Conservation (phyloP, 805 yeast genomes). For the Jamesozyma rosinii region DNA sequence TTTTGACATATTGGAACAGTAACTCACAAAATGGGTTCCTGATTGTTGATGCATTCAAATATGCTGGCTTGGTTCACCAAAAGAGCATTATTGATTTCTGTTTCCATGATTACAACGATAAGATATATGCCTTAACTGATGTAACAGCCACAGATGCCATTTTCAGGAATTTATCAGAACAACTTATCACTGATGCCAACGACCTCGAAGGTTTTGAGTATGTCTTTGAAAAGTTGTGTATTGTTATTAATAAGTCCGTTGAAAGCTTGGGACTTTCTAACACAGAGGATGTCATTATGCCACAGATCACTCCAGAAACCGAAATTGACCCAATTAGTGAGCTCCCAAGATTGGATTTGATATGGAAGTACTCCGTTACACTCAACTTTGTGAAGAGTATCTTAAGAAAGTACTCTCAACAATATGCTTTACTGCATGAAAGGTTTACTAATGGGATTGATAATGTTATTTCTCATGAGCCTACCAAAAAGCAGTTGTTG, state of each 20-base stretch:
- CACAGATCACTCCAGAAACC: slow-evolving; percentile 17
- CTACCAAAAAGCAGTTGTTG: slow-evolving; percentile 22
- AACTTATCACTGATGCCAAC: slow-evolving; percentile 12
- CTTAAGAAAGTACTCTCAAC: slow-evolving; percentile 38
- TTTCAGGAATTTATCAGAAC: slow-evolving; percentile 30
- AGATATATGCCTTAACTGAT: slow-evolving; percentile 35
- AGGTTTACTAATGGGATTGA: slow-evolving; percentile 30
- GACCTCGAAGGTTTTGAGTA: slow-evolving; percentile 23
- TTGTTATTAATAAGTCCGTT: slow-evolving; percentile 16
- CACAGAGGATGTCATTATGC: slow-evolving; percentile 12
- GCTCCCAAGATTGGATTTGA: slow-evolving; percentile 28
- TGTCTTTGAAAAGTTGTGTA: slow-evolving; percentile 23
- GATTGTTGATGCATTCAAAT: slow-evolving; percentile 44
- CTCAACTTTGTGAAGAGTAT: slow-evolving; percentile 33
- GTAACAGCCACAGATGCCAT: slow-evolving; percentile 39
- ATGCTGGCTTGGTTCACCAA: slow-evolving; percentile 36
- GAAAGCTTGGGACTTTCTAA: slow-evolving; percentile 12
- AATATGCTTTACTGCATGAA: slow-evolving; percentile 29
- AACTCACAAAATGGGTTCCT: slow-evolving; percentile 58
- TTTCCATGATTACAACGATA: slow-evolving; percentile 24
- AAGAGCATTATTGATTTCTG: slow-evolving; percentile 37
- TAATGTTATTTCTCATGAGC: slow-evolving; percentile 27
- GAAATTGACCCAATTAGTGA: slow-evolving; percentile 19
- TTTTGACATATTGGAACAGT: slow-evolving; percentile 54
- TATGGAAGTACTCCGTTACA: slow-evolving; percentile 36